Evolutionary conservation across 345 rosid genomes (phyloP).

Genomic region (Euphorbia lathyris): DNA sequence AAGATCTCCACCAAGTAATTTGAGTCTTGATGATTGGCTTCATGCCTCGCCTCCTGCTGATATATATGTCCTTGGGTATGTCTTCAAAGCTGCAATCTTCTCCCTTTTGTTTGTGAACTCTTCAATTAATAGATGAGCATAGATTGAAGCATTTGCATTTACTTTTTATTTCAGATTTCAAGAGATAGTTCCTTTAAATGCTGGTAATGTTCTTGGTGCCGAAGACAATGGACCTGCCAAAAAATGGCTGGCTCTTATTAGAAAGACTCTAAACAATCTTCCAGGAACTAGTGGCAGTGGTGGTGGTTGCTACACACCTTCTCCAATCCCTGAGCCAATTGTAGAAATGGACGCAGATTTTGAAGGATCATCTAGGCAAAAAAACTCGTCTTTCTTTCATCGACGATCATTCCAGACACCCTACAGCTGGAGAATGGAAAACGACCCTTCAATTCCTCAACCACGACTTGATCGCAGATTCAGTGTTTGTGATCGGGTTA

Average conservation of each 20-base stretch:
- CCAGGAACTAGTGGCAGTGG: conserved; percentile 83
- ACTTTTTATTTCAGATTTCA: conserved; percentile 60
- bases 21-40: conserved; percentile 94
- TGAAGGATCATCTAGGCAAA: conserved; percentile 85
- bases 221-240: conserved; percentile 99
- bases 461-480: conserved; percentile 73
- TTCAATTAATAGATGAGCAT: conserved; percentile 1
- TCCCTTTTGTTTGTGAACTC: conserved; percentile 4
- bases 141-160: not conserved
- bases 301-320: conserved; percentile 64
- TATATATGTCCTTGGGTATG: conserved; percentile 92
- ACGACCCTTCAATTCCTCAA: conserved; percentile 61
- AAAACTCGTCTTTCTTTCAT: conserved; percentile 73
- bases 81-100: conserved; percentile 17
- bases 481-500: conserved; percentile 93
- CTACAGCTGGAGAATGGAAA: conserved; percentile 76
- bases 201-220: conserved; percentile 92
- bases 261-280: conserved; percentile 77
- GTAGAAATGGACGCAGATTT: conserved; percentile 93
- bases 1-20: conserved; percentile 77
- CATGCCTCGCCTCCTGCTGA: conserved; percentile 97
- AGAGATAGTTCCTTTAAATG: conserved; percentile 97
- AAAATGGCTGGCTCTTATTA: conserved; percentile 81
- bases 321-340: conserved; percentile 88
- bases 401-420: conserved; percentile 94